Evolutionary conservation across 441 rosid species (phyloP).

Genomic region (Populus hybrid): DNA sequence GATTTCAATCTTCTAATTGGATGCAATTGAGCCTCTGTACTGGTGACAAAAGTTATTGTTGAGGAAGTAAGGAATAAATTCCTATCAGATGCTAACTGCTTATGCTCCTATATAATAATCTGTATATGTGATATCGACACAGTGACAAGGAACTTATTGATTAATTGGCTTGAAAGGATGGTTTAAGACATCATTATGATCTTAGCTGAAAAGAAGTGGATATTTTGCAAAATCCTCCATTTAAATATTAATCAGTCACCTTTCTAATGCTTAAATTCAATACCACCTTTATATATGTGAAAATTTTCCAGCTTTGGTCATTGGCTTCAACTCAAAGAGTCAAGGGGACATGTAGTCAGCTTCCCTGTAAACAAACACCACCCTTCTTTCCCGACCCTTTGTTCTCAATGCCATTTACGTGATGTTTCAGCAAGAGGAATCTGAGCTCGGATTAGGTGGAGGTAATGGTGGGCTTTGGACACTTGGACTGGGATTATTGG

Average conservation of each 20-base stretch:
- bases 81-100: not conserved
- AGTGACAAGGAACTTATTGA: not conserved
- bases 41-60: not conserved
- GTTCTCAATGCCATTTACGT: not conserved
- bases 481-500: slow-evolving; percentile 77
- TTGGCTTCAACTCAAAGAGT: too few relatives aligned
- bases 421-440: slow-evolving; percentile 82
- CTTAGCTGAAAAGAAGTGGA: too few relatives aligned
- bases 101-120: not conserved
- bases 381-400: not conserved
- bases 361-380: not conserved
- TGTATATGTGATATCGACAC: not conserved
- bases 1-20: not conserved
- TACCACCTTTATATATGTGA: too few relatives aligned
- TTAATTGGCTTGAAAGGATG: not conserved
- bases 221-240: too few relatives aligned
- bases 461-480: slow-evolving; percentile 79
- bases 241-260: too few relatives aligned
- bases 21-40: not conserved
- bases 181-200: too few relatives aligned
- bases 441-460: slow-evolving; percentile 63
- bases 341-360: too few relatives aligned
- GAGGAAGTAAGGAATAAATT: not conserved
- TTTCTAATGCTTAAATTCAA: too few relatives aligned
- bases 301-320: too few relatives aligned